Evolutionary conservation across 2,329 filamentous ascomycete species (phyloP).

Genomic region (Aspergillus sp.): DNA sequence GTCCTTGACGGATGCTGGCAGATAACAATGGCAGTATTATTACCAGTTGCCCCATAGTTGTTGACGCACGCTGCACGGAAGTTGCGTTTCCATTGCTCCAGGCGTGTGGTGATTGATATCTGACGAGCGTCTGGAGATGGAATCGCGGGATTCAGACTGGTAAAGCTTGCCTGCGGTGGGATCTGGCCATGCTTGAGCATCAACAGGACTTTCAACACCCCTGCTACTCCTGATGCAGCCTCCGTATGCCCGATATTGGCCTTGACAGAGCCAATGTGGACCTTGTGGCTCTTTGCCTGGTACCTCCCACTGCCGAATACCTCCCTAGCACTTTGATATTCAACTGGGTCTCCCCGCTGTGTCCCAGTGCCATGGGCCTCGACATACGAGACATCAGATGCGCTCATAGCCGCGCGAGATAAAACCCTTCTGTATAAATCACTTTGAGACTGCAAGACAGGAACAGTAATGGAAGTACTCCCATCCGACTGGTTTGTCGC

Average conservation of each 20-base stretch:
- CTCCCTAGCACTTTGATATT: slow-evolving; percentile 26
- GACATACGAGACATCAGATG: slow-evolving; percentile 27
- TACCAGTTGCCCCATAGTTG: slow-evolving; percentile 12
- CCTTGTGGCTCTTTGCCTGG: background rate
- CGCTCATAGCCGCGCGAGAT: slow-evolving; percentile 13
- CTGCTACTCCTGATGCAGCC: slow-evolving; percentile 19
- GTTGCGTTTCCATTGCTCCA: background rate
- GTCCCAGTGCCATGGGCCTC: slow-evolving; percentile 37
- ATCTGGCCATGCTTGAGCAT: slow-evolving; percentile 3
- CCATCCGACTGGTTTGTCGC: slow-evolving; percentile 31
- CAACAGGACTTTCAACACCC: background rate
- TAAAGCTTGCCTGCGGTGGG: slow-evolving; percentile 9
- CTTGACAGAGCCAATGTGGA: slow-evolving; percentile 32
- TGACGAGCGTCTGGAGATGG: background rate
- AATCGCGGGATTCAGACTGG: background rate
- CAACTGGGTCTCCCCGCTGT: slow-evolving; percentile 27
- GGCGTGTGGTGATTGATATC: background rate
- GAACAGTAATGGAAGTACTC: slow-evolving; percentile 15
- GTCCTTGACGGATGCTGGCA: background rate
- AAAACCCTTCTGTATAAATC: slow-evolving; percentile 28
- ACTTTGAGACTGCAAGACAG: slow-evolving; percentile 19
- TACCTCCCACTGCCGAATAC: slow-evolving; percentile 21
- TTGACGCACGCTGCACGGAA: slow-evolving; percentile 1
- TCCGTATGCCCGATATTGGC: slow-evolving; percentile 36
- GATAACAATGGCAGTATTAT: slow-evolving; percentile 7